Evolutionary conservation across 345 rosid genomes (phyloP), one percentile per base, ranked within the genome.

Genomic region (Citrus australasica): DNA sequence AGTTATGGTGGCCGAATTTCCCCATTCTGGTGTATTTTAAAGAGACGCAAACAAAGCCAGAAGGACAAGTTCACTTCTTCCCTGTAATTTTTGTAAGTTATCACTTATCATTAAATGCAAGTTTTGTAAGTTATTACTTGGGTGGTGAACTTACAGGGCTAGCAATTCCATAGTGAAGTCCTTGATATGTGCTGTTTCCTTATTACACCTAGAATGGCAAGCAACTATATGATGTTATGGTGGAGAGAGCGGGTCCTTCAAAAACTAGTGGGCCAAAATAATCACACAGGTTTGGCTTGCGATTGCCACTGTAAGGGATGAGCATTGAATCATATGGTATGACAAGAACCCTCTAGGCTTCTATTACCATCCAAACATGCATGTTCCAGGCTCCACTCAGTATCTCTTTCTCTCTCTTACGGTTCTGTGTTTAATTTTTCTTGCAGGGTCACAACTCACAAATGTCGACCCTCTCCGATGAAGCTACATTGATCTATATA

Each of bases 11-110:
- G 96, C 93, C 96, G 16, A 88, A 80, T 80, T 92, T 92, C 79
- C 96, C 96, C 25, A 70, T 92, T 79, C 78, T 92, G 68, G 96
- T 90, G 37, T 92, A 92, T 79, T 92, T 90, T 78, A 92, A 92
- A 70, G 96, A 92, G 84, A 87, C 82, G 6, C 96, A 92, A 77
- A 90, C 96, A 64, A 90, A 90, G 76, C 92, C 92, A 17, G 89
- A 92, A 85, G 96, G 96, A 82, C 96, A 92, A 92, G 86, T 90
- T 77, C 96, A 92, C 85, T 92, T 92, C 87, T 90, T 90, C 81
- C 96, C 93, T 4, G 92, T 92, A 7, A 90, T 92, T 72, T 92
- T 92, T 80, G 96, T 92, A 82, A 90, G 96, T 85, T 27, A 33
- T 17, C 40, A 65, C n/a, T 64, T 22, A 58, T 35, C 28, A 16